Evolutionary conservation across 2,329 filamentous ascomycete genomes (phyloP), one percentile per base, ranked within the genome.

Genomic region (Fusarium buxicola): DNA sequence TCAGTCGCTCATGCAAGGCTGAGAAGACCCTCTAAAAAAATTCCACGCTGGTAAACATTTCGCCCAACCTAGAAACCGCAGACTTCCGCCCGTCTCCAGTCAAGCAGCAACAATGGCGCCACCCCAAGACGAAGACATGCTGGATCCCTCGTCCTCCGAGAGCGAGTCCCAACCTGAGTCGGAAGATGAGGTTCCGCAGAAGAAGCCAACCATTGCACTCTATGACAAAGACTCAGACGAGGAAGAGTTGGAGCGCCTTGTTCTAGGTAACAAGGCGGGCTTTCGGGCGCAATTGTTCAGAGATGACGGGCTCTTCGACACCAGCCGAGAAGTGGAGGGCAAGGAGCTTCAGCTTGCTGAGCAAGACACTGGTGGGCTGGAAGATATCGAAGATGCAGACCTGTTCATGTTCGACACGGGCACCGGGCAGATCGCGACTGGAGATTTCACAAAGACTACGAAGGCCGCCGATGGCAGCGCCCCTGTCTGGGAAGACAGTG

Each of bases 401-500:
- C 84, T 97, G 40, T 97, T 97, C 79, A 91, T 93, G 77, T 84
- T 94, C 63, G 93, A 97, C 74, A 85, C 89, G 1, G 87, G 86
- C 35, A 80, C 83, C 21, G 77, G 78, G 1, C 15, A 57, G 18
- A 76, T 78, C 18, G 68, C 69, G n/a, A 74, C 70, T 16, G 71
- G 78, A 25, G 69, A 75, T 10, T 49, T 68, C 9, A 52, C 72
- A 7, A 73, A 76, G 31, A 47, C 72, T 15, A 30, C 63, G 36
- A 65, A 69, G 16, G 58, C 69, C 21, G 59, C 61, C 25, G 68
- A 71, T 13, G 70, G 63, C 41, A 80, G 84, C 36, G 80, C 81
- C 16, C 83, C 89, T 3, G 91, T 88, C 2, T 99, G 95, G 95
- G 88, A 94, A 68, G 95, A 99, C 74, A 98, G 94, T 76, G 95